Evolutionary conservation across 192 early-diverging fungal genomes (phyloP), one percentile per base, ranked within the genome.

Genomic region (Rhizoclosmatium globosum): DNA sequence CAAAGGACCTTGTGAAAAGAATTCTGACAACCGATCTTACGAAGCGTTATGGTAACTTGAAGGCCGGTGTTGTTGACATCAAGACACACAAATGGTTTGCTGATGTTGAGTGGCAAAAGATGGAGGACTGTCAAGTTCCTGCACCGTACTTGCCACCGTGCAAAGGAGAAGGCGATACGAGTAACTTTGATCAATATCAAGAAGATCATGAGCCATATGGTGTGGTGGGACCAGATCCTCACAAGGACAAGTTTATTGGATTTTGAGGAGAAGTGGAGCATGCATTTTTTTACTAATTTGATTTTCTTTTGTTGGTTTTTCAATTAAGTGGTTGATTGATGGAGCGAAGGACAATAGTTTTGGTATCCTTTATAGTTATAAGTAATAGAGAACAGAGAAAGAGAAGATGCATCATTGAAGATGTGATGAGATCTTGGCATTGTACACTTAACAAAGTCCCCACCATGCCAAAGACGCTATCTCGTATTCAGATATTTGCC

Each of bases 1-100:
- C 94, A 11, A 95, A 94, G 81, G 95, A 98, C 88, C 82, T 98
- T 7, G 86, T 97, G 65, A 92, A 95, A 79, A 84, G 92, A 11
- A 80, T 98, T 56, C 83, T 96, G 75, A 92, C 93, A 0, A 82
- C 90, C 21, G 96, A 97, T 76, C 82, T 97, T 70, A 91, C 92
- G 13, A 93, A 94, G 80, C 89, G 96, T 19, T 94, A 90, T 83
- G 96, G 96, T 67, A 96, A 97, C 81, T 85, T 97, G 80, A 91
- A 91, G 48, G 92, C 87, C 67, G 96, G 95, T 19, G 91, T 91
- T 13, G 80, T 86, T 0, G 95, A 97, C 82, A 95, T 97, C 76
- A 96, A 97, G 83, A 83, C 86, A 50, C 96, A 97, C 83, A 87
- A 85, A 68, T 97, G 96, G 96, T 96, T 97, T 83, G 90, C 91